phyloP scores from a whole-genome alignment of 495 filamentous ascomycete genomes.

The Choiromyces venosus region DNA sequence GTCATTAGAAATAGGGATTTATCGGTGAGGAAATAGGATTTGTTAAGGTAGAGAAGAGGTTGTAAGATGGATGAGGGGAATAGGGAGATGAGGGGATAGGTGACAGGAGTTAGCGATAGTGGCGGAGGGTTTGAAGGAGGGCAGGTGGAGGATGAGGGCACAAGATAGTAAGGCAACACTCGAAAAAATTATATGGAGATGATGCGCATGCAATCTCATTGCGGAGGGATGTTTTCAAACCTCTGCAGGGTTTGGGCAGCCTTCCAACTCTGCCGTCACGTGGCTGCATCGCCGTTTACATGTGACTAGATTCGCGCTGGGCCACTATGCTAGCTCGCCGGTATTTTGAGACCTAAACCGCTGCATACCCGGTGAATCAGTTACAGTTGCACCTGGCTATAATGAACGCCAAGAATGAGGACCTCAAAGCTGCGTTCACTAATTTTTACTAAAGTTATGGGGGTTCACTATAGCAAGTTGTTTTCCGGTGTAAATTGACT shows the following conservation, averaged over 20 bases:
- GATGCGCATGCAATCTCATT: background rate
- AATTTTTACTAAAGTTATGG: too few species aligned
- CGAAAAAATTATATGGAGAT: background rate
- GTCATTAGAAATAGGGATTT: background rate
- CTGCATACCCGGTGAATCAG: background rate
- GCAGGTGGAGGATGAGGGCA: background rate
- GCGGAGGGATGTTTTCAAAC: background rate
- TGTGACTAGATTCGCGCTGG: background rate
- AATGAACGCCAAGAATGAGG: too few species aligned
- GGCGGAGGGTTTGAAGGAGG: background rate
- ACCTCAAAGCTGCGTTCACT: too few species aligned
- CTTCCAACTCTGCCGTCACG: background rate
- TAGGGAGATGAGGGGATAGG: background rate
- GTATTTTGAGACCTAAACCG: background rate
- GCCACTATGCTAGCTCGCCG: background rate
- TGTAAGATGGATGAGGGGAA: background rate
- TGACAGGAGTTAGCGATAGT: background rate
- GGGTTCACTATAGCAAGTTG: too few species aligned
- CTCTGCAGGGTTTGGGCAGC: background rate
- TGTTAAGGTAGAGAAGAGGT: background rate
- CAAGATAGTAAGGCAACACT: background rate
- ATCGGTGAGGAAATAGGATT: background rate
- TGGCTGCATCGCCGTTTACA: background rate
- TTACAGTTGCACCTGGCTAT: too few species aligned
- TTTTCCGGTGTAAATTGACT: too few species aligned